Base-by-base conservation (phyloP, 495 filamentous ascomycete genomes). In the Penicillium goetzii region DNA sequence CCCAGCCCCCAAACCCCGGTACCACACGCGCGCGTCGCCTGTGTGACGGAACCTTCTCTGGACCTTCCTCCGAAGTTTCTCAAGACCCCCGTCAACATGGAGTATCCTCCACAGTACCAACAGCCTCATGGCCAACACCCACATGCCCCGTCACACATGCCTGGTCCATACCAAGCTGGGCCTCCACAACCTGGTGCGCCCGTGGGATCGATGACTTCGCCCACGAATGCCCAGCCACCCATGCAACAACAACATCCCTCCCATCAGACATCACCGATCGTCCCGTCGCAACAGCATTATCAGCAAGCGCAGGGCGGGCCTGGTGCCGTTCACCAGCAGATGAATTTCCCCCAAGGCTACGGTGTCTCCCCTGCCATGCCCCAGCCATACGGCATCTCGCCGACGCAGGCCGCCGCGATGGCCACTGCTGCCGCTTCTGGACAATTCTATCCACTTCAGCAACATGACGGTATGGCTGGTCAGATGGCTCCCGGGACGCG, bases 401-500 rank as follows among this genome's bases (percentile, higher is more conserved):
- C 81, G n/a, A 79, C 76, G 3, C 81, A 84, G 66, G 81, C 82
- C 15, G 83, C 83, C 58, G 83, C 83, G 8, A 85, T 85, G 81
- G 83, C 83, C 14, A 85, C 82, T 4, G 83, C 83, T 14, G 83
- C 83, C 8, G 83, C 83, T 0, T 83, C 83, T 15, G 83, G 83
- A 8, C 80, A 80, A 58, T 84, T 82, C 62, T 80, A 80, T 55
- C 76, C 78, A 12, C 68, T 84, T 47, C 79, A 81, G 32, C 78
- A 82, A 40, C 78, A 83, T 56, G 77, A 84, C 51, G 75, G 77
- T 10, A 83, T 85, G 77, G 76, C 67, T 58, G 76, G 73, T 52
- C 81, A 80, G 59, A 80, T 84, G 72, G 70, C 73, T 3, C 77
- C 75, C 57, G 78, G 78, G 2, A 67, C 79, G 21, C 76, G 81